Conservation (phyloP, 345 rosid species). For the Xanthoceras sorbifolium region DNA sequence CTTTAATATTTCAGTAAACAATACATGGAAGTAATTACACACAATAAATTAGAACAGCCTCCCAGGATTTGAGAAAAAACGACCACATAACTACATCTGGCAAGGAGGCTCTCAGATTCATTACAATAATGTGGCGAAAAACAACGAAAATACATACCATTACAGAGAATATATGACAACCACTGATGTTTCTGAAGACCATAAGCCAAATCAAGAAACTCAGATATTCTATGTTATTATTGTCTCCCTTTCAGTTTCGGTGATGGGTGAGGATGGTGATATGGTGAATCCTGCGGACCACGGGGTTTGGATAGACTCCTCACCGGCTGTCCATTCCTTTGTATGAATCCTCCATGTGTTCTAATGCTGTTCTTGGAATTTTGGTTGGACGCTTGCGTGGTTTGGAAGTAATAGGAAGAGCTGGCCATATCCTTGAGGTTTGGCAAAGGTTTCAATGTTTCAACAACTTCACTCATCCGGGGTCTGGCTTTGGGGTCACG, state of each 20-base stretch:
- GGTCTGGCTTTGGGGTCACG: conserved; percentile 94
- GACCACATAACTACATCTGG: neutral
- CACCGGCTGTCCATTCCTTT: conserved; percentile 68
- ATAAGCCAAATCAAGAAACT: neutral
- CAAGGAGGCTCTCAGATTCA: conserved; percentile 9
- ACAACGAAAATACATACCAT: conserved; percentile 1
- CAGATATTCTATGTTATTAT: conserved; percentile 24
- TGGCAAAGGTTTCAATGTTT: conserved; percentile 66
- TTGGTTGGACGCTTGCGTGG: conserved; percentile 39
- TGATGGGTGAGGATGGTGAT: conserved; percentile 50
- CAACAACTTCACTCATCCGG: conserved; percentile 85
- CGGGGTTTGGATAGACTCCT: conserved; percentile 66
- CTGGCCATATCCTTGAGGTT: conserved; percentile 91
- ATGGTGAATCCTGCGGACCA: conserved; percentile 59
- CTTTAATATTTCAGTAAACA: conserved; percentile 7
- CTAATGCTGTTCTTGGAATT: conserved; percentile 46
- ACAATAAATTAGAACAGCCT: conserved; percentile 13
- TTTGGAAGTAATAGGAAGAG: conserved; percentile 72
- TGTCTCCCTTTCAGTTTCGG: conserved; percentile 68
- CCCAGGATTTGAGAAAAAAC: conserved; percentile 5
- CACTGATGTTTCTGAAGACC: neutral
- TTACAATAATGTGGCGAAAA: neutral
- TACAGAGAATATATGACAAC: conserved; percentile 1
- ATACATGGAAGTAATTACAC: conserved; percentile 7
- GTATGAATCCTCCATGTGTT: conserved; percentile 60